Evolutionary conservation across 345 rosid genomes (phyloP), one percentile per base, ranked within the genome.

Genomic region (Mangifera indica): DNA sequence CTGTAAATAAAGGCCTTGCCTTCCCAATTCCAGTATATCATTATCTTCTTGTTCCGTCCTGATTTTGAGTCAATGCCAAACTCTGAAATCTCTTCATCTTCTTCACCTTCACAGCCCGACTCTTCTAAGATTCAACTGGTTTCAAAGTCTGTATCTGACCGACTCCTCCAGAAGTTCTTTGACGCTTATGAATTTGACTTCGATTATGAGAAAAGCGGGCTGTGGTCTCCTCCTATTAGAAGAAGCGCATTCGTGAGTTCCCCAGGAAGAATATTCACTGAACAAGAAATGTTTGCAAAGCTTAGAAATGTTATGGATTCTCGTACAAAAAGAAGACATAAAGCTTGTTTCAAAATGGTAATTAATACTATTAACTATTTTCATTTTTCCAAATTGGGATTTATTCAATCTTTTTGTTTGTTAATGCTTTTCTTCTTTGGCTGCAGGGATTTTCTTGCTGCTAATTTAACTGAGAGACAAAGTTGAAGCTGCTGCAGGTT

Each of bases 221-320:
- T 91, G 48, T 91, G 97, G 97, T 91, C 97, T 80, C 97, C 97
- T 44, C 91, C 91, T 0, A 53, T 91, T 71, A 83, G 61, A 73
- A 78, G 92, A 66, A 85, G 71, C 10, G 84, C 79, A 6, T 91
- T 87, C 80, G 64, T 91, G 80, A 84, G 81, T 69, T 85, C 92
- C 0, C 84, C 83, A 24, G 89, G 81, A 7, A 79, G 61, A 66
- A 90, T 93, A 7, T 80, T 86, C 57, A 90, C 87, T 0, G 91
- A 79, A 59, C 79, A 77, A 62, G 87, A 88, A 49, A 84, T 93
- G 97, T 76, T 77, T 22, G 60, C 74, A 17, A 86, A 79, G 60
- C 89, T 93, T 6, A 60, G 81, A 32, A 77, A 63, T 9, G 75
- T 80, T 2, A 37, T 68, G 72, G 76, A 82, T 11, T 62, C 82